Evolutionary conservation across 2,329 filamentous ascomycete genomes (phyloP), one percentile per base, ranked within the genome.

Genomic region (Orbilia javanica): DNA sequence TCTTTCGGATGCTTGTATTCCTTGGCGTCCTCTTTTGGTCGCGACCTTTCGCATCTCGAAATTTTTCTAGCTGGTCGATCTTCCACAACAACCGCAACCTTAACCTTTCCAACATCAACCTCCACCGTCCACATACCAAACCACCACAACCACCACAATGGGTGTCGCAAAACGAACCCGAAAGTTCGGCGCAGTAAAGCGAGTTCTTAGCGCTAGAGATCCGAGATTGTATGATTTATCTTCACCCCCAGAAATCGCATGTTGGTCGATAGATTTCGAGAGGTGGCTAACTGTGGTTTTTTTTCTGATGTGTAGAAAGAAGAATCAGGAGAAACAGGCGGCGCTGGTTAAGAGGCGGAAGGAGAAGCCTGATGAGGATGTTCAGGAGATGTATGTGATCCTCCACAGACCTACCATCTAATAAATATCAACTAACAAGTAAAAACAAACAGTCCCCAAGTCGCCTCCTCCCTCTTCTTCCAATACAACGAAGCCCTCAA

Each of bases 161-260:
- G 94, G 94, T 85, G 89, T 94, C 81, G 89, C 91, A 80, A 97
- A 97, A 87, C 93, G 91, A 84, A 97, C 93, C 66, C 90, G 94
- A 86, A 97, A 97, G 86, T 98, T 97, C 84, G 95, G 90, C 62
- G 86, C 88, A 85, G 90, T 94, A 83, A 96, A 97, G 87, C 88
- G 93, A 81, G 86, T 97, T 66, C 94, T 97, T 81, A 91, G 92
- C 60, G 90, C 92, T 82, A 89, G 90, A 74, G 94, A 98, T 87
- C 90, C 89, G 53, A 88, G 94, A 71, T 87, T 96, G 84, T 83
- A 81, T 69, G 79, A 34, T 65, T 18, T 5, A 13, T 34, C 42
- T 7, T 18, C 8, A 62, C 13, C 27, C 15, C 15, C 7, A n/a
- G n/a, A n/a, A n/a, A n/a, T 27, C 36, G 11, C 13, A n/a, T 8